Evolutionary conservation across 805 yeast species (phyloP).

Genomic region (Candida railenensis): DNA sequence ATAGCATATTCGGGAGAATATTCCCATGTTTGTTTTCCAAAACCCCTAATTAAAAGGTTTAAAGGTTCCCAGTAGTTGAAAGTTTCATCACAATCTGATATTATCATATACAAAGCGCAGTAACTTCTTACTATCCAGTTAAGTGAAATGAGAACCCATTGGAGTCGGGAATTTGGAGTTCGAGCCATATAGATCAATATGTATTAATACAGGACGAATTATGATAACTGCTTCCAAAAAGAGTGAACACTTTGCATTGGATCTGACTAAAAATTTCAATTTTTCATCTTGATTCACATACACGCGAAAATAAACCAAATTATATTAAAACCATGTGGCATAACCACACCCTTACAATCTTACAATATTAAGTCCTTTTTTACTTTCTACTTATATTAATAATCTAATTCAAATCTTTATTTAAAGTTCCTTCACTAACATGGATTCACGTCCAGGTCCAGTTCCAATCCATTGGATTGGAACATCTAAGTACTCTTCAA

Average conservation of each 20-base stretch:
- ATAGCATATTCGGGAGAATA: constrained; percentile 88
- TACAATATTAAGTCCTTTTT: background rate
- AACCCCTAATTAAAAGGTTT: constrained; percentile 70
- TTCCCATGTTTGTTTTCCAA: constrained; percentile 96
- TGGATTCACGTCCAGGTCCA: constrained; percentile 94
- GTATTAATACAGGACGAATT: no score
- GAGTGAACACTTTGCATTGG: background rate
- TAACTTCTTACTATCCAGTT: constrained; percentile 20
- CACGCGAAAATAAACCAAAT: no score
- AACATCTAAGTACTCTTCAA: constrained; percentile 80
- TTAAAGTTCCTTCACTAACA: constrained; percentile 57
- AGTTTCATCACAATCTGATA: constrained; percentile 90
- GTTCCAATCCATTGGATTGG: constrained; percentile 98
- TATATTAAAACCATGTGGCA: no score
- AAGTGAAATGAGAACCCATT: constrained; percentile 4
- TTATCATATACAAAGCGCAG: constrained; percentile 58
- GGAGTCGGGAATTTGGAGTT: background rate
- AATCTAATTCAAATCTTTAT: background rate
- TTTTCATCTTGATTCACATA: background rate
- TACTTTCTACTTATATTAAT: background rate
- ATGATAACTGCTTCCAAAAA: no score
- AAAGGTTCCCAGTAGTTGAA: constrained; percentile 96
- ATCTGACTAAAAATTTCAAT: background rate
- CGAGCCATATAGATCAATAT: background rate
- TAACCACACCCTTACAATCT: no score